Evolutionary conservation across 176 grass and related monocot species (phyloP).

Genomic region (Carex myosuroides): DNA sequence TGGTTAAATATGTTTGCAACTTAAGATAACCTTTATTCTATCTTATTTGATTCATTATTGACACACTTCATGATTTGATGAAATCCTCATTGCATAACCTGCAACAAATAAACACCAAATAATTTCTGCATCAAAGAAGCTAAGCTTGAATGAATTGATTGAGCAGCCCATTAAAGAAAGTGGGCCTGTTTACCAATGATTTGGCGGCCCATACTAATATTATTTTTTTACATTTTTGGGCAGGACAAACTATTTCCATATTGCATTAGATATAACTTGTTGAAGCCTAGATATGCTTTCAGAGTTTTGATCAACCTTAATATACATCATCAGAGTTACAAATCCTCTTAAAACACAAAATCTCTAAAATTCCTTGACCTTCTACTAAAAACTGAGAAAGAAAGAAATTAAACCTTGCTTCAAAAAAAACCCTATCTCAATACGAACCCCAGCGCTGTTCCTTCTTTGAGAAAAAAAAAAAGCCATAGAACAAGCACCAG

Average conservation of each 20-base stretch:
- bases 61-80: no score
- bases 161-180: no score
- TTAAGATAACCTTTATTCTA: no score
- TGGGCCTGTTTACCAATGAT: no score
- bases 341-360: slow-evolving; percentile 21
- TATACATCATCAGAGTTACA: slow-evolving; percentile 9
- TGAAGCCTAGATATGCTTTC: slow-evolving; percentile 7
- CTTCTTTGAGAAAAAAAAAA: slow-evolving; percentile 39
- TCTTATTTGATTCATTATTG: no score
- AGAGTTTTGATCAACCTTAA: slow-evolving; percentile 11
- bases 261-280: not conserved
- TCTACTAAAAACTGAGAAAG: slow-evolving; percentile 41
- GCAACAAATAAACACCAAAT: no score
- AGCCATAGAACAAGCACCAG: slow-evolving; percentile 42
- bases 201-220: no score
- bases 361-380: slow-evolving; percentile 12
- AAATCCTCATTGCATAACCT: no score
- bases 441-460: slow-evolving; percentile 45
- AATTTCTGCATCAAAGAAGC: no score
- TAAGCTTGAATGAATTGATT: no score
- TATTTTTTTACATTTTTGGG: no score
- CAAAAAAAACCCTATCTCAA: slow-evolving; percentile 19
- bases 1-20: no score
- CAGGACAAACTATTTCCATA: not conserved
- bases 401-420: slow-evolving; percentile 26